These are phyloP conservation scores for Climacium dendroides DNA, from an alignment of 225 moss, liverwort and hornwort species.

Conservation along the genomic window DNA sequence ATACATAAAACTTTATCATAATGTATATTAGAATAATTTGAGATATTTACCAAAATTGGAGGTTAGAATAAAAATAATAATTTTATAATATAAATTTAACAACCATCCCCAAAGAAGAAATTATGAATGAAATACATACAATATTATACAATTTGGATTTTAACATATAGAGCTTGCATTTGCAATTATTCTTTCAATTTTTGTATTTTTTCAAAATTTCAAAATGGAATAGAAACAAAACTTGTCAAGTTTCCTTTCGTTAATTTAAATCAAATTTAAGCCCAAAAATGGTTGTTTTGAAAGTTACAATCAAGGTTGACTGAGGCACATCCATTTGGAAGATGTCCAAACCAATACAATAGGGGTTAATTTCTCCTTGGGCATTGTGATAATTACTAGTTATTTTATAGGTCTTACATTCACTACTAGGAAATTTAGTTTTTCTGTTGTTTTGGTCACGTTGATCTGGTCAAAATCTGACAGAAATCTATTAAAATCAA, in stretches of 20 bases:
- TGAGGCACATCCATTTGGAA: too few species aligned
- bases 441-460: too few species aligned
- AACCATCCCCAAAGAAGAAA: background rate
- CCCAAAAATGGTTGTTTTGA: too few species aligned
- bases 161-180: background rate
- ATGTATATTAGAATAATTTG: background rate
- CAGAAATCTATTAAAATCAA: too few species aligned
- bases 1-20: too few species aligned
- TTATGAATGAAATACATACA: background rate
- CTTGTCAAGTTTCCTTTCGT: too few species aligned
- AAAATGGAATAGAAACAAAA: background rate
- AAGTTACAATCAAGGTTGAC: too few species aligned
- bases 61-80: background rate
- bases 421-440: too few species aligned
- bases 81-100: background rate
- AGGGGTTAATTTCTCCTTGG: accelerated
- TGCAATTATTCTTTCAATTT: background rate
- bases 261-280: too few species aligned
- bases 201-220: background rate
- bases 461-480: too few species aligned
- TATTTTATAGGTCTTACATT: background rate
- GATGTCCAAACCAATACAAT: too few species aligned
- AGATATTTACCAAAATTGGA: background rate
- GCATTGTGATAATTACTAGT: background rate
- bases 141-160: background rate